Base-by-base conservation (phyloP, 2,329 filamentous ascomycete genomes). In the Ophiostoma ips region DNA sequence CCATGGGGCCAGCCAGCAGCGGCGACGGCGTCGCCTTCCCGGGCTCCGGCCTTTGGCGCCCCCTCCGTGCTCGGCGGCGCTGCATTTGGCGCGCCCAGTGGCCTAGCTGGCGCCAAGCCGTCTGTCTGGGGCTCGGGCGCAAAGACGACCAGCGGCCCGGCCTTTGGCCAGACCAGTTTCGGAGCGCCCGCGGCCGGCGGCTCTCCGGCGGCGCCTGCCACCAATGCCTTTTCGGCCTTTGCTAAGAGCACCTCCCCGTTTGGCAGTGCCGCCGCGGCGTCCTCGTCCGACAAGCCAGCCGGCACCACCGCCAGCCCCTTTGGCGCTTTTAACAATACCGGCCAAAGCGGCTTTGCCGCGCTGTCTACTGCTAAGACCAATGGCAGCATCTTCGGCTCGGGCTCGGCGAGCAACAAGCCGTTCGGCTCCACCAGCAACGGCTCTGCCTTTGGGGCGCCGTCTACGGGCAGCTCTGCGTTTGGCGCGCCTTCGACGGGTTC, bases 111-210 rank as follows among this genome's bases (percentile, higher is more conserved):
- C 36, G 49, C 46, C 16, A 58, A 58, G 46, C 51, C 60, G 56
- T 58, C 57, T 19, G 46, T 53, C 61, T 51, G 66, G 71, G 43
- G 52, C 18, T 19, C 50, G 2, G 40, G 28, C 2, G 46, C 43
- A 9, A 54, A 66, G 5, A 55, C 62, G 31, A 58, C 61, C 40
- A 16, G 15, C 16, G 55, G 64, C 4, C 66, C 74, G 16, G 65
- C 72, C 2, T 81, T 81, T 61, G 77, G 77, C 2, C 75, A 79
- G 58, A 62, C 71, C 8, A 68, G 70, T 13, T 75, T 77, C 50
- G 59, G 70, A 48, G 45, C 59, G 5, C 61, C 66, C 5, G 64
- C 63, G 3, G 66, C 65, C 5, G 61, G 60, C 49, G 52, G 56
- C 3, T 45, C 55, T 11, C 58, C 58, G 6, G 59, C 55, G 6